Evolutionary conservation across 768 basidiomycete species (phyloP), one percentile per base, ranked within the genome.

Genomic region (Rhizopogon roseolus): DNA sequence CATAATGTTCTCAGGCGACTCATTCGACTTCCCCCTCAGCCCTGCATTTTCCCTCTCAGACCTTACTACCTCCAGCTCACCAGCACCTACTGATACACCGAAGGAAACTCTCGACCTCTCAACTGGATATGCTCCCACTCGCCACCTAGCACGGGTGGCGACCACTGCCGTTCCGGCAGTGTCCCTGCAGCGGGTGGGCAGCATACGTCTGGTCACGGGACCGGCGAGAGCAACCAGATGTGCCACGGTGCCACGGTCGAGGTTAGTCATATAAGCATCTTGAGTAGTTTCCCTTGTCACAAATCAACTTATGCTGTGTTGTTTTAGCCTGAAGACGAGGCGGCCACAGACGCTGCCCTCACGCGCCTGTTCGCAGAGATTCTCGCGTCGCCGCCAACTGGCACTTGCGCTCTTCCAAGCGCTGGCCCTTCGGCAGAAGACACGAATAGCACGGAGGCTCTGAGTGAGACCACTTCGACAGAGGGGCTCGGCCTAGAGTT

Each of bases 101-200:
- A 59, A 58, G 55, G 44, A 64, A 54, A 56, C 56, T 56, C 66
- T 66, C 58, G 61, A 68, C 66, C 64, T 67, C 60, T 69, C 61
- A 68, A 65, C 60, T 46, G 61, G 57, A 43, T 53, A 69, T 67
- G 77, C 85, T 67, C 72, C 88, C 85, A 88, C 91, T 93, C 84
- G 91, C 91, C 91, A 93, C 86, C 86, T 88, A 87, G 91, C 91
- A 93, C 91, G 91, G 91, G 87, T 93, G 91, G 91, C 81, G 91
- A 85, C 80, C 83, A 80, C 79, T 76, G 78, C 62, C 60, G 69
- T 60, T 58, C 61, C 78, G 64, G 73, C 79, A 78, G 78, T 82
- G 85, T 77, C 91, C 91, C 88, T 85, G 91, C 91, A 93, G 91
- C 91, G 90, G 91, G 90, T 89, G 88, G 85, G 74, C 73, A 54